These are phyloP conservation scores for Neoarthrinium moseri DNA, from an alignment of 2,329 filamentous ascomycete genomes.

Conservation along the genomic window DNA sequence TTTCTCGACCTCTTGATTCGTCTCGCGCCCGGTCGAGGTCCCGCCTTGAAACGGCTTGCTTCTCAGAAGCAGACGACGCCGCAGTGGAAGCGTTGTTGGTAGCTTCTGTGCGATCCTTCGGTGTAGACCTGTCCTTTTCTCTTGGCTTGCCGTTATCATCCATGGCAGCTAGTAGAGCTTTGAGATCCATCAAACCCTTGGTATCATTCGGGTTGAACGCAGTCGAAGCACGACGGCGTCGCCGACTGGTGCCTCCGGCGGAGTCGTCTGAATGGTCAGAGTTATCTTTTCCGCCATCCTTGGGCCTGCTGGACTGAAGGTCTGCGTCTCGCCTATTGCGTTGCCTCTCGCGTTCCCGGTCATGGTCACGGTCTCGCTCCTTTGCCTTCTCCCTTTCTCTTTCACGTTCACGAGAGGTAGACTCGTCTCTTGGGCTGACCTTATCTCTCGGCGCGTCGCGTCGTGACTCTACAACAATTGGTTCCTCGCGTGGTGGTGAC, in stretches of 20 bases:
- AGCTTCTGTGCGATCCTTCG: conserved; percentile 14
- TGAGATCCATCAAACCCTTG: conserved; percentile 46
- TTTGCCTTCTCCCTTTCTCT: conserved; percentile 12
- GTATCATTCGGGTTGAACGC: conserved; percentile 55
- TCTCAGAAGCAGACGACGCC: conserved; percentile 8
- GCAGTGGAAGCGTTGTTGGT: conserved; percentile 13
- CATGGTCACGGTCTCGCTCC: conserved; percentile 29
- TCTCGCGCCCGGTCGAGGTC: conserved; percentile 16
- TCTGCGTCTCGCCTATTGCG: conserved; percentile 35
- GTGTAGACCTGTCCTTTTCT: conserved; percentile 14
- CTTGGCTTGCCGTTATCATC: conserved; percentile 27
- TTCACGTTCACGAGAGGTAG: conserved; percentile 14
- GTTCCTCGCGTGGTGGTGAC: conserved; percentile 20
- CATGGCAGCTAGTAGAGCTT: conserved; percentile 48
- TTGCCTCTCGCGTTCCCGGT: conserved; percentile 19
- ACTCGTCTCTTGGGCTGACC: conserved; percentile 14
- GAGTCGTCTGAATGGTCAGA: conserved; percentile 39
- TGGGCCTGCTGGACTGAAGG: conserved; percentile 27
- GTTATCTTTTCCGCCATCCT: conserved; percentile 30
- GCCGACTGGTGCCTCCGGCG: conserved; percentile 31
- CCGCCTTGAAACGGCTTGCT: conserved; percentile 10
- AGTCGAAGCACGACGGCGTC: conserved; percentile 35
- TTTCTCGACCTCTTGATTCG: conserved; percentile 42
- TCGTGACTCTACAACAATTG: conserved; percentile 20
- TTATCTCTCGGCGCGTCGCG: conserved; percentile 16